Conservation (phyloP, 2,329 filamentous ascomycete species). For the Arachnomyces sp. region DNA sequence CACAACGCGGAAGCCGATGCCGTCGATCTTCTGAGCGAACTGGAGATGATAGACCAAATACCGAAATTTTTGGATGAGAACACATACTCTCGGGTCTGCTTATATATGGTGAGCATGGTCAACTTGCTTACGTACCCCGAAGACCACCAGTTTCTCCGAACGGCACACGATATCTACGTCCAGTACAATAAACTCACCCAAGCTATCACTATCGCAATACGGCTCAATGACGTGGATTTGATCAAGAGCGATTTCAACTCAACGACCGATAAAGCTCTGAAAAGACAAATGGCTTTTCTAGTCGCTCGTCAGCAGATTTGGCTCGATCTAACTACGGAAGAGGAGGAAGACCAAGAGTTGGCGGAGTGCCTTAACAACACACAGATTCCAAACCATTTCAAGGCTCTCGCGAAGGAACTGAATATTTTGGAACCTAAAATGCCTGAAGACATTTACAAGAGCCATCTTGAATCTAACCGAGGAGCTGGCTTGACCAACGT, state of each 20-base stretch:
- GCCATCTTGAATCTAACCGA: slow-evolving; percentile 89
- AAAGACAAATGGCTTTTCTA: slow-evolving; percentile 90
- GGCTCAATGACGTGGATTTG: slow-evolving; percentile 77
- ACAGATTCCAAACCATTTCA: slow-evolving; percentile 85
- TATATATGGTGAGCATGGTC: slow-evolving; percentile 99
- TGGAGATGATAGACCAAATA: slow-evolving; percentile 93
- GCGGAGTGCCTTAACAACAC: slow-evolving; percentile 81
- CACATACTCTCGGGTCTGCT: slow-evolving; percentile 83
- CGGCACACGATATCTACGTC: slow-evolving; percentile 88
- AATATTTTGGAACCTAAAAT: slow-evolving; percentile 96
- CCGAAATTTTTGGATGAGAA: slow-evolving; percentile 85
- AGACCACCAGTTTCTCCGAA: slow-evolving; percentile 89
- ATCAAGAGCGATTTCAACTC: slow-evolving; percentile 76
- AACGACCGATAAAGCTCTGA: slow-evolving; percentile 70
- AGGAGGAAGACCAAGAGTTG: slow-evolving; percentile 65
- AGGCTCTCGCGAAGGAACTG: slow-evolving; percentile 85
- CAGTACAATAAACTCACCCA: slow-evolving; percentile 88
- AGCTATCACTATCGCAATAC: slow-evolving; percentile 88
- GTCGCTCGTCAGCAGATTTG: slow-evolving; percentile 86
- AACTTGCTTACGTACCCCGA: slow-evolving; percentile 95
- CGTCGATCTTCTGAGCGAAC: slow-evolving; percentile 90
- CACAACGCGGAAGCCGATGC: slow-evolving; percentile 98
- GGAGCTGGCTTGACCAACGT: slow-evolving; percentile 90
- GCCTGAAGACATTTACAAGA: slow-evolving; percentile 99
- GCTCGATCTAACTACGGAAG: slow-evolving; percentile 57